Evolutionary conservation across 768 basidiomycete genomes (phyloP), one percentile per base, ranked within the genome.

Genomic region (Calvatia gigantea): DNA sequence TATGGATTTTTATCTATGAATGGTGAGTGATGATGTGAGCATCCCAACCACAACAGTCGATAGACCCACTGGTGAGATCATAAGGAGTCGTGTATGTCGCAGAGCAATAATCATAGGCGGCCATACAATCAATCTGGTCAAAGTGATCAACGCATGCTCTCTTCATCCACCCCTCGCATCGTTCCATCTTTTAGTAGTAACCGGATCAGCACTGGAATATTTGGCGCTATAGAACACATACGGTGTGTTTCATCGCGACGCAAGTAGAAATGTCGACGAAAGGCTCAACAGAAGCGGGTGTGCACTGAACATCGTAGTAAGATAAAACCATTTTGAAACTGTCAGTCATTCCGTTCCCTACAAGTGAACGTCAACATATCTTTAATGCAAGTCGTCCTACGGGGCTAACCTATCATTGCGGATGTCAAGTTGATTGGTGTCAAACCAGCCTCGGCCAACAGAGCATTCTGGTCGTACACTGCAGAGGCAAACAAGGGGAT

Each of bases 401-500:
- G 14, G 6, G 21, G 59, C 64, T 73, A 74, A 60, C 86, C 89
- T 53, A 91, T 91, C 65, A 91, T 72, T 12, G 87, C 76, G 55
- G 82, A 86, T 53, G 80, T 71, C 5, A 92, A 71, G 65, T 91
- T 91, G 60, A 92, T 61, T 60, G 74, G 61, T 67, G 78, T 58
- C 77, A 85, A 15, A 66, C 78, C 86, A 8, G 73, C 81, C n/a
- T 75, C 67, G 38, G 74, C 66, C 9, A 87, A 74, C 28, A 73
- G 64, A 42, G 69, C 64, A 65, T 93, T 92, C 59, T 86, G 81
- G 67, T 93, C 91, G 50, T 85, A 80, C 9, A 93, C 83, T 17
- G 85, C 84, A 14, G 87, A 79, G 0, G 89, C 91, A 57, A 92
- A 93, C 1, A 87, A 71, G 0, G 86, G 87, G 1, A 89, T 71